phyloP scores from a whole-genome alignment of 495 filamentous ascomycete genomes.

The Penicillium turbatum region DNA sequence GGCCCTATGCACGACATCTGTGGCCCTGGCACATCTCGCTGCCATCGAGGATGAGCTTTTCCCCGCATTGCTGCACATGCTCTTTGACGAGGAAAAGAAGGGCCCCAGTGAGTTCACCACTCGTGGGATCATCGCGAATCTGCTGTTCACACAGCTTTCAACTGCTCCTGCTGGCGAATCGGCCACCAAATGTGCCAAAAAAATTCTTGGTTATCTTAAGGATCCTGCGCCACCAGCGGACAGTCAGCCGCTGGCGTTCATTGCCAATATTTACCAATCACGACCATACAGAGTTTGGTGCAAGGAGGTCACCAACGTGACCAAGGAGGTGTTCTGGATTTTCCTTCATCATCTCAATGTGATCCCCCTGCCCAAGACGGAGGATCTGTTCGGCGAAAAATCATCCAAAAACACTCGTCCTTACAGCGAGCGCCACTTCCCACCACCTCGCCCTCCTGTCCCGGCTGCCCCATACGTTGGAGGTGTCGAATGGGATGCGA shows the following conservation, averaged over 20 bases:
- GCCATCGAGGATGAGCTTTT: slow-evolving; percentile 77
- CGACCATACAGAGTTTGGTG: slow-evolving; percentile 91
- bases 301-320: slow-evolving; percentile 85
- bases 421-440: slow-evolving; percentile 64
- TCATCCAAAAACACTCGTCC: slow-evolving; percentile 6
- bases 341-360: slow-evolving; percentile 93
- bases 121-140: slow-evolving; percentile 75
- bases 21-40: slow-evolving; percentile 75
- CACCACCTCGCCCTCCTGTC: slow-evolving; percentile 80
- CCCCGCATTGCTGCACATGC: slow-evolving; percentile 77
- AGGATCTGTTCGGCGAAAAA: slow-evolving; percentile 26
- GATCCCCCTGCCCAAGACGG: slow-evolving; percentile 50
- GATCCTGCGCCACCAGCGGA: slow-evolving; percentile 76
- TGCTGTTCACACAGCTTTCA: slow-evolving; percentile 81
- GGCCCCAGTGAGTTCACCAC: slow-evolving; percentile 95
- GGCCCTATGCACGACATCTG: slow-evolving; percentile 84
- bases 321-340: slow-evolving; percentile 99
- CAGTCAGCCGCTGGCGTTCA: slow-evolving; percentile 74
- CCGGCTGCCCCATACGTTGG: slow-evolving; percentile 95
- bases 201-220: slow-evolving; percentile 70
- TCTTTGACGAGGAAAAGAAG: slow-evolving; percentile 96
- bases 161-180: slow-evolving; percentile 48
- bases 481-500: slow-evolving; percentile 98
- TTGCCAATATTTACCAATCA: slow-evolving; percentile 79
- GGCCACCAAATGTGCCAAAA: slow-evolving; percentile 53